These are phyloP conservation scores for Phoma sp. DNA, from an alignment of 2,329 filamentous ascomycete genomes.

Conservation along the genomic window DNA sequence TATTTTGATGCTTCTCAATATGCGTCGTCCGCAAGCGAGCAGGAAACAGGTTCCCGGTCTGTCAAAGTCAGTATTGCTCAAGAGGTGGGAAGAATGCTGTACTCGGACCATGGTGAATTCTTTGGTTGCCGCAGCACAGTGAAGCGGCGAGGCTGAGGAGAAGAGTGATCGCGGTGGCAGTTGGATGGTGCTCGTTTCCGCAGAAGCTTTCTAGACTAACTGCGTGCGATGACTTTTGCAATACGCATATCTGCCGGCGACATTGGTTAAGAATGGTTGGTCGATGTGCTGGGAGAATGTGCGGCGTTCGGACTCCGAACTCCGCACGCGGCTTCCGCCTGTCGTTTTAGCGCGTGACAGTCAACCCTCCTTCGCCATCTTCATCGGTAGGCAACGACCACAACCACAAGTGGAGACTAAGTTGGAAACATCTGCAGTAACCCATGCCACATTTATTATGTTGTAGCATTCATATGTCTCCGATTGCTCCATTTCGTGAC, in stretches of 20 bases:
- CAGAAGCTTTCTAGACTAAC: neutral
- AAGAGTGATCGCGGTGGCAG: neutral
- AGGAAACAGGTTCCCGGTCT: constrained; percentile 43
- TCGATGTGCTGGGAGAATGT: neutral
- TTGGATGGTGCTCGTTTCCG: neutral
- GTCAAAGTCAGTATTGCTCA: neutral
- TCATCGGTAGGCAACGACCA: too few species aligned
- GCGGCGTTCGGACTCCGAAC: constrained; percentile 1
- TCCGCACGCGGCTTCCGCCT: neutral
- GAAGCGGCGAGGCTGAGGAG: neutral
- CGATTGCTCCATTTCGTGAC: too few species aligned
- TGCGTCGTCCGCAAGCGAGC: constrained; percentile 35
- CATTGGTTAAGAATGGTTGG: neutral
- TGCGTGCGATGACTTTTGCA: neutral
- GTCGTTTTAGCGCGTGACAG: too few species aligned
- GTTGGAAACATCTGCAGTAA: too few species aligned
- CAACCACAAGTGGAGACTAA: too few species aligned
- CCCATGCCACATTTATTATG: too few species aligned
- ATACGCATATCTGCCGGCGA: neutral
- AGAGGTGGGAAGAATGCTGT: neutral
- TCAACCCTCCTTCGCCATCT: too few species aligned
- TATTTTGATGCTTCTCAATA: constrained; percentile 37
- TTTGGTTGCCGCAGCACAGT: neutral
- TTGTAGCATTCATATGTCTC: too few species aligned
- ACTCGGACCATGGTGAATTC: constrained; percentile 16